These are phyloP conservation scores for Ophiostoma pallidulum DNA, from an alignment of 2,329 filamentous ascomycete species.

Conservation along the genomic window DNA sequence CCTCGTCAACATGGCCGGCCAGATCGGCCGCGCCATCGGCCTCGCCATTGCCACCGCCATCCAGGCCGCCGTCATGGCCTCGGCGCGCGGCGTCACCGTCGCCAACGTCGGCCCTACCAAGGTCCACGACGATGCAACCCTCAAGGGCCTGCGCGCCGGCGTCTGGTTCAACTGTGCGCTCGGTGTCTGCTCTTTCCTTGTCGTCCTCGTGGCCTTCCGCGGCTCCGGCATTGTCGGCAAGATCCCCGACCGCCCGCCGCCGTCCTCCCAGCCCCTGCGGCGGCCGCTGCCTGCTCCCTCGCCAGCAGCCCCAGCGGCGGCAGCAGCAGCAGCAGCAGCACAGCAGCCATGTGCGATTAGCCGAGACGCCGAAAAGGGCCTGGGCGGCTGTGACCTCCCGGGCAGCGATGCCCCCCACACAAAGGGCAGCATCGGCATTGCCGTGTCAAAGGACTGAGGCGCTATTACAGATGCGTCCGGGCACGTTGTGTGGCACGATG, in stretches of 20 bases:
- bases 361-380: background rate
- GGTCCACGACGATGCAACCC: slow-evolving; percentile 36
- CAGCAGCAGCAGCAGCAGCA: too few relatives aligned
- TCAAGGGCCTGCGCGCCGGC: slow-evolving; percentile 39
- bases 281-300: background rate
- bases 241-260: background rate
- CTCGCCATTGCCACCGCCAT: slow-evolving; percentile 56
- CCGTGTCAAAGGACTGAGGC: background rate
- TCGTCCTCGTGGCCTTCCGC: slow-evolving; percentile 40
- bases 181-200: slow-evolving; percentile 31
- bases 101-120: slow-evolving; percentile 33
- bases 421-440: background rate
- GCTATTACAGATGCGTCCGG: too few relatives aligned
- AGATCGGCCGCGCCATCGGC: slow-evolving; percentile 56
- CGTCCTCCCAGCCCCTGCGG: background rate
- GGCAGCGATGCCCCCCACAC: too few relatives aligned
- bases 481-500: too few relatives aligned
- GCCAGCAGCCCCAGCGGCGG: too few relatives aligned
- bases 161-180: slow-evolving; percentile 45
- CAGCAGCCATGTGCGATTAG: background rate
- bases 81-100: slow-evolving; percentile 33
- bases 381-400: too few relatives aligned
- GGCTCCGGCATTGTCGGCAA: slow-evolving; percentile 42
- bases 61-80: slow-evolving; percentile 52
- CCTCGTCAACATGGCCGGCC: slow-evolving; percentile 56